Base-by-base conservation (phyloP, 345 rosid species). In the Arabis hirsuta region DNA sequence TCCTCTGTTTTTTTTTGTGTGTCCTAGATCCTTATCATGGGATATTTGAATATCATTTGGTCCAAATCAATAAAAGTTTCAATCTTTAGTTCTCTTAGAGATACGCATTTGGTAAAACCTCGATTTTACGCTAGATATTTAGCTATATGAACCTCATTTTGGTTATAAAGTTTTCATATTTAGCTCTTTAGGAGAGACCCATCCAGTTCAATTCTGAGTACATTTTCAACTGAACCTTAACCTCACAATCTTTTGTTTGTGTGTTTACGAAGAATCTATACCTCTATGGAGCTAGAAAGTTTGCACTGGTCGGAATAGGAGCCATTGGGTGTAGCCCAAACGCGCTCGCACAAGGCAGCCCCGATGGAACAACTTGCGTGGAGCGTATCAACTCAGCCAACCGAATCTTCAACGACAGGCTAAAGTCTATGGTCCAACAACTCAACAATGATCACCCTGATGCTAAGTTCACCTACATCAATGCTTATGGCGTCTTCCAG, bases 251-350 rank as follows among this genome's bases (percentile, higher is more conserved):
- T 48, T 50, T 50, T 11, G 2, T 59, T 54, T 54, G 7, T 6
- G 50, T 59, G 42, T 52, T 51, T 44, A 60, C 51, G 62, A 59
- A 92, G 98, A 50, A 8, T 19, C 57, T 93, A 76, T 88, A 94
- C 82, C 55, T 67, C 65, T 73, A 86, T 39, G 97, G 98, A 44
- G 97, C 96, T 12, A 86, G 98, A 74, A 94, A 88, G 65, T 85
- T 94, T 48, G 97, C 52, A 48, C 58, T 94, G 80, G 79, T 85
- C 20, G 97, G 98, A 26, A 67, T 91, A 9, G 98, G 98, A 9
- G 88, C 83, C 62, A 80, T 91, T 8, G 98, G 98, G 0, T 94
- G 98, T 88, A 89, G 88, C 81, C 98, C 97, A 3, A 91, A 80
- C 65, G 78, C 84, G 36, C 45, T 94, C 60, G 89, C 96, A 60